Evolutionary conservation across 2,329 filamentous ascomycete species (phyloP), one percentile per base, ranked within the genome.

Genomic region (Fusarium beomiforme): DNA sequence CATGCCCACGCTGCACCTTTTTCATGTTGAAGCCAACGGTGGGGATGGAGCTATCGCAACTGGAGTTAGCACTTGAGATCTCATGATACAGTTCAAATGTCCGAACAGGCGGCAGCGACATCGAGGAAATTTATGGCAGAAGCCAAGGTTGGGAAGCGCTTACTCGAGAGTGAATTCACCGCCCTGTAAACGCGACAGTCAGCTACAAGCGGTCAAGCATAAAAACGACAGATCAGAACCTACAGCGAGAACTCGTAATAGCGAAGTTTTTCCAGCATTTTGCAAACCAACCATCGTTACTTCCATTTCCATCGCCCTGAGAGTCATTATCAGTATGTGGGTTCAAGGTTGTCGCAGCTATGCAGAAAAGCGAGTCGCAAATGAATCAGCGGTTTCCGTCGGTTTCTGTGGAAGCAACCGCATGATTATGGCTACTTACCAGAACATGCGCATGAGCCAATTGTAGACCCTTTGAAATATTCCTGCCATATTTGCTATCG

Each of bases 21-120:
- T 98, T 98, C 91, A 98, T 97, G 83, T 98, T 99, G 87, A 98
- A 98, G 73, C 96, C 96, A 77, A 99, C 95, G 19, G 96, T 99
- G 69, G 96, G 96, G 81, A 98, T 98, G 74, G 95, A 97, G 86
- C 95, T 98, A 85, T 79, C 74, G 78, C 74, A 78, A 75, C 73
- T 76, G 74, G 70, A 77, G 85, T 82, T 84, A 80, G 81, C 77
- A 70, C 75, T 73, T 58, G 46, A 34, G 59, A 62, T 44, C 33
- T 50, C 50, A 49, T 59, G 36, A 53, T 47, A 23, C n/a, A 39
- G 34, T 42, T 53, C n/a, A 68, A 53, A 43, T 47, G 13, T 37
- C 31, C 26, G 49, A 61, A 54, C 12, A 39, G 47, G 51, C 50
- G 51, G 42, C 34, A 64, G 42, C 26, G 29, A 49, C 46, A 31